Base-by-base conservation (phyloP, 2,329 filamentous ascomycete genomes). In the Gnomoniopsis smithogilvyi region DNA sequence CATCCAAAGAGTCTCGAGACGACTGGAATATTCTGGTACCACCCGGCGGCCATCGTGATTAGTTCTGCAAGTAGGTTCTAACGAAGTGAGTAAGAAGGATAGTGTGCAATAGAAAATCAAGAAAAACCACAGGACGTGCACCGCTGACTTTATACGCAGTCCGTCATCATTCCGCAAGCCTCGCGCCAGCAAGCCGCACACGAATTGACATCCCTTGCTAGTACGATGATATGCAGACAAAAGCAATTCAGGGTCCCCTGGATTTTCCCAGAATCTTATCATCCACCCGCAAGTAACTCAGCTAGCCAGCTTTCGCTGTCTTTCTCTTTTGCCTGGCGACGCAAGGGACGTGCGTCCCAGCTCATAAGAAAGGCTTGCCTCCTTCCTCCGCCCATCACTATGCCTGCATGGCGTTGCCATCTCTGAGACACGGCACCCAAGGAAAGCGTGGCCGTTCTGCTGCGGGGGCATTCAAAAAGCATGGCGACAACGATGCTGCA, bases 11-110 rank as follows among this genome's bases (percentile, higher is more conserved):
- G 26, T 34, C 47, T 30, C 3, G 46, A 26, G 54, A 56, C 26
- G n/a, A 38, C 47, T 7, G 47, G 46, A 17, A 51, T 53, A 30
- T 46, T 56, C 48, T 46, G 58, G 38, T 26, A 47, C 38, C 26
- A 58, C 45, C 26, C 50, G 15, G 43, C 45, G 21, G 47, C 38
- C 59, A 61, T 61, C 51, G 12, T 47, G 36, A 19, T 41, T n/a
- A 41, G 36, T 4, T 4, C 36, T 41, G 12, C 26, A 36, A 54
- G 41, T 19, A 21, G 6, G 41, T 4, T 3, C 36, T n/a, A 14
- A 15, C 36, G 36, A 41, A 14, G 14, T 3, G 15, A 41, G 36
- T 41, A 41, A 14, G 17, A 41, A n/a, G 36, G 36, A n/a, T n/a
- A 41, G 36, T 12, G 36, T 41, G 14, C 11, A 41, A n/a, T 14